Percentiles rank a stretch among this genome's conserved stretches.
Evolutionary conservation across 2,329 filamentous ascomycete genomes (phyloP).

Genomic region (Botryotinia convoluta): DNA sequence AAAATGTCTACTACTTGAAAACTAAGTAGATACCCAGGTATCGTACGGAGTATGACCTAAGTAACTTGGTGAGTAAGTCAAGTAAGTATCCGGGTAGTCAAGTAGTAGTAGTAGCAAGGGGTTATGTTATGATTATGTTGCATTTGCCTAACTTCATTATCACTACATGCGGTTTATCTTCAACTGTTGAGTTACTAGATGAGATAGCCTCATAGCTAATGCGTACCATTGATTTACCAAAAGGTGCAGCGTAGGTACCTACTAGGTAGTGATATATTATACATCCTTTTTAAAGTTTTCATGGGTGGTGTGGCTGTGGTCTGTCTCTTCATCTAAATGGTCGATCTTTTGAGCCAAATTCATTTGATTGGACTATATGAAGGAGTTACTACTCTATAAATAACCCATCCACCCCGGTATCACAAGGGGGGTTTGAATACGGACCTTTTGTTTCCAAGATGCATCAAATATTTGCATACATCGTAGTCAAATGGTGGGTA

Average conservation of each 20-base stretch:
- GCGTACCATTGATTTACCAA: not conserved
- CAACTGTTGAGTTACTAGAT: not conserved
- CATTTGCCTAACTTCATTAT: not conserved
- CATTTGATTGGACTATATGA: not conserved
- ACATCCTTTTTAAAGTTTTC: not conserved
- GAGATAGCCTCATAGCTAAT: not conserved
- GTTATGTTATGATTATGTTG: not conserved
- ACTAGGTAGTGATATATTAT: not conserved
- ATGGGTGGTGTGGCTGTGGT: slow-evolving; percentile 9
- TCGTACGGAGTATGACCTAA: not conserved
- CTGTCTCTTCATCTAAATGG: slow-evolving; percentile 1
- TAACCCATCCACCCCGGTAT: not conserved
- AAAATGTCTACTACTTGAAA: not conserved
- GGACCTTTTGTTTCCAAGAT: slow-evolving; percentile 5
- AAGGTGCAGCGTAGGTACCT: not conserved
- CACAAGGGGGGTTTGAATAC: slow-evolving; percentile 3
- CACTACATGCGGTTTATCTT: not conserved
- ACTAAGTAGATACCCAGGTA: not conserved
- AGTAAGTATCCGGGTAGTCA: not conserved
- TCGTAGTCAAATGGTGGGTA: not conserved
- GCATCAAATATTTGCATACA: slow-evolving; percentile 7
- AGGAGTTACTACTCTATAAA: not conserved
- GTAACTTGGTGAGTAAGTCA: not conserved
- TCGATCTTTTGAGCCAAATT: not conserved
- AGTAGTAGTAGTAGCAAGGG: not conserved